phyloP scores from a whole-genome alignment of 192 early-diverging fungal species.

The Mortierella alpina region DNA sequence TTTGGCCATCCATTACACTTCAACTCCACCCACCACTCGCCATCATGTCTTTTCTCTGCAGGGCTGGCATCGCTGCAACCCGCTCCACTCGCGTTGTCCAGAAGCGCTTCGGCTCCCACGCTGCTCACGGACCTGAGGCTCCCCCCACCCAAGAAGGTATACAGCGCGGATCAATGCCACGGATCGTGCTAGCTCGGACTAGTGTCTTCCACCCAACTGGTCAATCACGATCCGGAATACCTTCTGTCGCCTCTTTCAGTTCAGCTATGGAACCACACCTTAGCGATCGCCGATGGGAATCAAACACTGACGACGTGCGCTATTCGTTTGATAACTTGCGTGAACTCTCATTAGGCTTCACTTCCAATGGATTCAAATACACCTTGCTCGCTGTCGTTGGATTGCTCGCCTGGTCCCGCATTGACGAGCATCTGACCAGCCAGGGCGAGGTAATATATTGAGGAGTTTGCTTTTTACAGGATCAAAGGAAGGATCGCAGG shows the following conservation, averaged over 20 bases:
- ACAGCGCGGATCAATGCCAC: neutral
- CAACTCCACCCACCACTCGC: neutral
- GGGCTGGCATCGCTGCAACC: constrained; percentile 44
- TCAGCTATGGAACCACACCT: neutral
- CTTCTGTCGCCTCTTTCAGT: no score
- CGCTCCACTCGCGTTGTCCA: constrained; percentile 48
- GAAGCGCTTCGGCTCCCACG: constrained; percentile 51
- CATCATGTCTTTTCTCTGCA: constrained; percentile 47
- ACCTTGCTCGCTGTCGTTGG: constrained; percentile 34
- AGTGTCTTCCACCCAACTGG: no score
- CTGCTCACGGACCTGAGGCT: constrained; percentile 45
- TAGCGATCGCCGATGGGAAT: neutral
- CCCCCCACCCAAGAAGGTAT: constrained; percentile 51
- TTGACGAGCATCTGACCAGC: constrained; percentile 51
- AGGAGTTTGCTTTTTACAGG: no score
- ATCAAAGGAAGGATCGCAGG: no score
- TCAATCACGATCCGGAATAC: no score
- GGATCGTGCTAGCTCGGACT: no score
- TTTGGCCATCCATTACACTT: neutral
- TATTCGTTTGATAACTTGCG: neutral
- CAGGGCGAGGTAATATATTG: constrained; percentile 47
- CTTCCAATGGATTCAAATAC: constrained; percentile 50
- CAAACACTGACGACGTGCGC: neutral
- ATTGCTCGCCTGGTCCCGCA: constrained; percentile 50
- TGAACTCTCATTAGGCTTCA: constrained; percentile 25